phyloP scores from a whole-genome alignment of 768 basidiomycete species.

The Auricularia cornea region DNA sequence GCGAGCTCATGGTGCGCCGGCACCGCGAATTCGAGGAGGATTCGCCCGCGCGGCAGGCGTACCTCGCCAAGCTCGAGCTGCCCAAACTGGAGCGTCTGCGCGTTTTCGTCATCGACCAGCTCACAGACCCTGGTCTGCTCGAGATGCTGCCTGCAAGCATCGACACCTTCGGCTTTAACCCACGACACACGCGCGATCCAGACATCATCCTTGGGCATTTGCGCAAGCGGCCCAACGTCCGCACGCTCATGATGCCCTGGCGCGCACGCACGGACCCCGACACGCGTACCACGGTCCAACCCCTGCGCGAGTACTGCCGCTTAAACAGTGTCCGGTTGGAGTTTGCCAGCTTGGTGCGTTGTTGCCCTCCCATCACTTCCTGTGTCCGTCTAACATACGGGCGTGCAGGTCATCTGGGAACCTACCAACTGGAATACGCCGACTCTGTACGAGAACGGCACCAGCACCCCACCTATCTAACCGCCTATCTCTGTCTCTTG shows the following conservation, averaged over 20 bases:
- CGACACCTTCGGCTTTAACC: not conserved
- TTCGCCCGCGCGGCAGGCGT: not conserved
- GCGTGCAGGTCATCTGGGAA: not conserved
- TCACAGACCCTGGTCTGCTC: not conserved
- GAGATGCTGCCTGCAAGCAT: not conserved
- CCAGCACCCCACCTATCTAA: no score
- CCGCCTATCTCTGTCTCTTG: no score
- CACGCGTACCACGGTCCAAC: not conserved
- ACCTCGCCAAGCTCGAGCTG: not conserved
- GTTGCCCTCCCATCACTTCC: no score
- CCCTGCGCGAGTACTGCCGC: not conserved
- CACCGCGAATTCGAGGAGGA: not conserved
- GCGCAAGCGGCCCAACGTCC: not conserved
- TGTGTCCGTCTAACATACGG: no score
- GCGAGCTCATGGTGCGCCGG: not conserved
- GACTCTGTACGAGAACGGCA: not conserved
- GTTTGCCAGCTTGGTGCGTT: not conserved
- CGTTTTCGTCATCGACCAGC: not conserved
- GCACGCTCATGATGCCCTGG: not conserved
- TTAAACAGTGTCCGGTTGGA: not conserved
- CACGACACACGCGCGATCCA: not conserved
- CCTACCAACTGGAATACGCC: not conserved
- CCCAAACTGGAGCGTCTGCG: not conserved
- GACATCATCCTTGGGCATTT: not conserved
- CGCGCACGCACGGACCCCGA: not conserved